Evolutionary conservation across 306 rosid genomes (phyloP).

Genomic region (Oemleria cerasiformis): DNA sequence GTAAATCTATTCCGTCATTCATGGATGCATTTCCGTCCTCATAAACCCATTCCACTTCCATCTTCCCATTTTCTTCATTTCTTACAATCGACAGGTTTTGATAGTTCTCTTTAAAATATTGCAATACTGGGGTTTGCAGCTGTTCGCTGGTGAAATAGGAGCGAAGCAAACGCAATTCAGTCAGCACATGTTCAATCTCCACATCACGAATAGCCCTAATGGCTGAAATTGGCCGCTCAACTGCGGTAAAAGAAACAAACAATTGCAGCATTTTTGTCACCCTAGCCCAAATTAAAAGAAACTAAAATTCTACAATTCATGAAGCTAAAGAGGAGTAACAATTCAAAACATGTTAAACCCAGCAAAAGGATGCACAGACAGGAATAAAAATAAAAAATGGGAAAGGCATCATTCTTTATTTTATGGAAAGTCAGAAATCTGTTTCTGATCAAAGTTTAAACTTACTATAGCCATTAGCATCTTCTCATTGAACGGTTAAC

Average conservation of each 20-base stretch:
- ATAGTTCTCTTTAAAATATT: constrained; percentile 48
- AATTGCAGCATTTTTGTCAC: not conserved
- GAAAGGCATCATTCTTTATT: not conserved
- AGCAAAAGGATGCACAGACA: not conserved
- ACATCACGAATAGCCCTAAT: constrained; percentile 79
- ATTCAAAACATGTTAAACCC: not conserved
- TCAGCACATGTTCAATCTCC: constrained; percentile 59
- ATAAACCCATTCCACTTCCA: constrained; percentile 49
- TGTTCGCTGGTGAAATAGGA: constrained; percentile 58
- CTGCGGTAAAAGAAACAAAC: constrained; percentile 20
- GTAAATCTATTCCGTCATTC: constrained; percentile 38
- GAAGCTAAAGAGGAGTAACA: not conserved
- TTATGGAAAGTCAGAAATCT: not conserved
- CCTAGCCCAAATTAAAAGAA: not conserved
- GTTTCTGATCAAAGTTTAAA: not conserved
- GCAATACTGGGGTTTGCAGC: constrained; percentile 43
- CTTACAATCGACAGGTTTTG: constrained; percentile 47
- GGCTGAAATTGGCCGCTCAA: constrained; percentile 60
- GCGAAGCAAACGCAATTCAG: constrained; percentile 62
- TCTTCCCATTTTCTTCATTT: constrained; percentile 34
- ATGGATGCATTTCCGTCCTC: constrained; percentile 25
- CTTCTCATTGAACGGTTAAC: not conserved
- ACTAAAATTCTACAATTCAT: not conserved
- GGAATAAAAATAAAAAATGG: not conserved
- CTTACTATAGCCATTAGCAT: not conserved